Percentiles rank a stretch among this genome's conserved stretches.
Evolutionary conservation across 176 grass and related monocot species (phyloP).

Genomic region (bread wheat (Triticum aestivum)): IWGSC_CS_RefSeq_v2.1 NC_057805.1:387715453-387715952

Average conservation of each 20-base stretch:
- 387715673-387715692: slow-evolving; percentile 88
- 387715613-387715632: slow-evolving; percentile 63
- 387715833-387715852: slow-evolving; percentile 63
- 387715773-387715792: slow-evolving; percentile 94
- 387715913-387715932: slow-evolving; percentile 55
- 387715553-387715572: slow-evolving; percentile 59
- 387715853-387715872: slow-evolving; percentile 41
- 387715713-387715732: slow-evolving; percentile 83
- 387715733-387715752: slow-evolving; percentile 39
- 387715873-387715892: slow-evolving; percentile 72
- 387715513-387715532: slow-evolving; percentile 60
- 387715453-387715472: slow-evolving; percentile 89
- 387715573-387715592: slow-evolving; percentile 71
- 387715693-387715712: slow-evolving; percentile 76
- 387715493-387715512: slow-evolving; percentile 90
- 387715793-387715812: slow-evolving; percentile 73
- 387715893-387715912: slow-evolving; percentile 42
- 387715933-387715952: slow-evolving; percentile 61
- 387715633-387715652: slow-evolving; percentile 87
- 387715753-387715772: slow-evolving; percentile 40
- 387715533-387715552: slow-evolving; percentile 54
- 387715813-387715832: slow-evolving; percentile 60
- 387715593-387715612: slow-evolving; percentile 73
- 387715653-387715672: slow-evolving; percentile 66
- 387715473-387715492: slow-evolving; percentile 74